These are phyloP conservation scores for Ceriops zippeliana DNA, from an alignment of 345 rosid species.

Conservation along the genomic window DNA sequence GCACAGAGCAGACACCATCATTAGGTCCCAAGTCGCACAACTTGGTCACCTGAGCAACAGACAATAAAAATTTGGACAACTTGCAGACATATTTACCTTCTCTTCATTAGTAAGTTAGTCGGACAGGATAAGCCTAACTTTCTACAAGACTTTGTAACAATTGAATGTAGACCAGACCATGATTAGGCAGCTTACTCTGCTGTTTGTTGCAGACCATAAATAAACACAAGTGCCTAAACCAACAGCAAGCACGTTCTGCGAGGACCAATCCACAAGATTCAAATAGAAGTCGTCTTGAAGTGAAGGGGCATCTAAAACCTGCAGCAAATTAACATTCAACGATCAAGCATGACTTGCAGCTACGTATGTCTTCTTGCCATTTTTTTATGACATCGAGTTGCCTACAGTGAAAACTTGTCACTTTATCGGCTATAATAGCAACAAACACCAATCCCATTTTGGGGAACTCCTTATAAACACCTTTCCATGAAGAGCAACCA, in stretches of 20 bases:
- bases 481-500: too few species aligned
- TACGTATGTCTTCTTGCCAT: too few species aligned
- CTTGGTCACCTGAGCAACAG: conserved; percentile 62
- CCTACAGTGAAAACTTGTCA: too few species aligned
- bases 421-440: too few species aligned
- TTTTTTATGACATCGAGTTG: too few species aligned
- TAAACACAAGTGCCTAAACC: conserved; percentile 96
- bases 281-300: conserved; percentile 95
- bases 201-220: conserved; percentile 92
- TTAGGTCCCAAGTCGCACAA: conserved; percentile 74
- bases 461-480: too few species aligned
- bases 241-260: conserved; percentile 93
- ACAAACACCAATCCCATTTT: too few species aligned
- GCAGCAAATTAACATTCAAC: conserved; percentile 18
- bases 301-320: conserved; percentile 98
- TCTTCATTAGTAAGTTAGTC: not conserved
- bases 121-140: not conserved
- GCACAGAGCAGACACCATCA: conserved; percentile 81
- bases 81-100: not conserved
- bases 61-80: not conserved
- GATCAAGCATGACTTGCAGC: conserved; percentile 13
- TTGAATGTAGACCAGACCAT: not conserved
- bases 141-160: not conserved
- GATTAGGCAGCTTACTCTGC: conserved; percentile 58
- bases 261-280: conserved; percentile 98